Base-by-base conservation (phyloP, 345 rosid species). In the Nasturtium officinale region DNA sequence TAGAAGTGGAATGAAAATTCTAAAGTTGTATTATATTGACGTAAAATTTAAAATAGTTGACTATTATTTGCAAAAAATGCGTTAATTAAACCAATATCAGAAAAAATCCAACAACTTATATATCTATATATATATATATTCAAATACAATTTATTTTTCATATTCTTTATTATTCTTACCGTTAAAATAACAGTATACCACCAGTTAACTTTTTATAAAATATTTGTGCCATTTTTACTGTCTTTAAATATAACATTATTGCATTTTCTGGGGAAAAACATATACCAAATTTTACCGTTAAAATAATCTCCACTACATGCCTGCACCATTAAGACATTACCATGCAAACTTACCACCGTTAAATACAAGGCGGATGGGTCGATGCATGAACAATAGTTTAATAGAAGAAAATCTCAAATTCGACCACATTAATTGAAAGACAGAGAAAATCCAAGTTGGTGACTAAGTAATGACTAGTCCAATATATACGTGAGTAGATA, bases 381-480 rank as follows among this genome's bases (percentile, higher is more conserved):
- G 58, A 67, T 58, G 61, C 28, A 50, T 6, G 28, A 66, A 74
- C 45, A 65, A 55, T 26, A 37, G 26, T 17, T 7, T 23, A 66
- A 47, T 38, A 38, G 11, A 42, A 11, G n/a, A 61, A 67, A 61
- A 67, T 68, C 11, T 40, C 1, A 57, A 35, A 16, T 60, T 67
- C 59, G 73, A 75, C 74, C 62, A 60, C 11, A 35, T 51, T 29
- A 58, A 66, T 5, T 11, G 30, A 57, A 32, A 33, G 26, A 58
- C 52, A 66, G 57, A 66, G 18, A 48, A 33, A 69, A 62, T 25
- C 75, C 59, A 69, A 69, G 61, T 55, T 76, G 37, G 71, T 69
- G 75, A 69, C 52, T 57, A 57, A 63, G 67, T 35, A 77, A 57
- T 70, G 71, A 77, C 72, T 70, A 70, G 76, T 65, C 70, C 71